Conservation (phyloP, 257 asterid species). For the Gentiana dahurica region DNA sequence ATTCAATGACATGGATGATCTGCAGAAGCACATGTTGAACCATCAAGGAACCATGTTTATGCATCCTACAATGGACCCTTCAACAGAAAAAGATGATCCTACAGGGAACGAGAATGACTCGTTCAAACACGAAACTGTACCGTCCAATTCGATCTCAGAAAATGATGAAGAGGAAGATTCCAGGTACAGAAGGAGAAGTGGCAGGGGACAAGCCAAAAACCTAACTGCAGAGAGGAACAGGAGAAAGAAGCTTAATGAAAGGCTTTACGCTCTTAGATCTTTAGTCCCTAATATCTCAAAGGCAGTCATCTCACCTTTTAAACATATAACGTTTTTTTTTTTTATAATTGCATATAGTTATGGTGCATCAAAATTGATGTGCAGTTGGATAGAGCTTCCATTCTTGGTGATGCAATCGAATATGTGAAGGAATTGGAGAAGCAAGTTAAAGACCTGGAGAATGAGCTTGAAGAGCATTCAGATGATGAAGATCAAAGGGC, state of each 20-base stretch:
- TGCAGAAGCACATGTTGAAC: conserved; percentile 20
- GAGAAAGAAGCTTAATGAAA: conserved; percentile 78
- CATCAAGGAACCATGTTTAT: conserved; percentile 14
- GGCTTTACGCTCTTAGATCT: conserved; percentile 73
- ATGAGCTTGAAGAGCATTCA: conserved; percentile 61
- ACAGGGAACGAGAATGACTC: conserved; percentile 38
- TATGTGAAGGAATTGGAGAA: conserved; percentile 67
- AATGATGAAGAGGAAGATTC: conserved; percentile 64
- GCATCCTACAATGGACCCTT: conserved; percentile 25
- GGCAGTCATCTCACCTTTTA: conserved; percentile 21
- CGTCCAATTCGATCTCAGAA: conserved; percentile 44
- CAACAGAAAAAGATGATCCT: conserved; percentile 15
- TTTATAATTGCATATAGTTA: no score
- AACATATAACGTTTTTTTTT: background rate
- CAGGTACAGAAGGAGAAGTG: conserved; percentile 47
- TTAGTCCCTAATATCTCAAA: conserved; percentile 85
- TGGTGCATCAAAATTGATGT: background rate
- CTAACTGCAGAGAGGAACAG: conserved; percentile 80
- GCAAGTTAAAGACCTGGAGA: conserved; percentile 50
- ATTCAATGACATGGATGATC: conserved; percentile 20
- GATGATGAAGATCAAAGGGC: conserved; percentile 41
- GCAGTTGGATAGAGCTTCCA: conserved; percentile 84
- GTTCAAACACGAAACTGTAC: conserved; percentile 33
- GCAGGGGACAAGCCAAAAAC: conserved; percentile 69
- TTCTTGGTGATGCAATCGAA: conserved; percentile 82